Evolutionary conservation across 257 asterid species (phyloP).

Genomic region (Pogostemon cablin): DNA sequence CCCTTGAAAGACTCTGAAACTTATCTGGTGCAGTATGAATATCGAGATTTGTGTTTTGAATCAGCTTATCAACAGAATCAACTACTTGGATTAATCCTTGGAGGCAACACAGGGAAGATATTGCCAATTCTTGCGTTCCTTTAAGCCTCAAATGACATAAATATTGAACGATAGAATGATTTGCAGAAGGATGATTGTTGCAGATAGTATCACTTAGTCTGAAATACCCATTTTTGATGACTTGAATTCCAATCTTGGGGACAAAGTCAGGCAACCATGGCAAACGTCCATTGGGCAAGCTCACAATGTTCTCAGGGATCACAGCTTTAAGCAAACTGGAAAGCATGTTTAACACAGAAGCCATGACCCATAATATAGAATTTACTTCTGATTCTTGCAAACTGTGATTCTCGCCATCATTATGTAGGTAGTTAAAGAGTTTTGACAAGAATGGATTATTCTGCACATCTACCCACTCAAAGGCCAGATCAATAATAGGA

Average conservation of each 20-base stretch:
- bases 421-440: conserved; percentile 39
- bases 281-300: conserved; percentile 42
- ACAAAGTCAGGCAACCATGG: conserved; percentile 94
- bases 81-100: conserved; percentile 72
- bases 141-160: conserved; percentile 57
- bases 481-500: conserved; percentile 66
- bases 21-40: conserved; percentile 41
- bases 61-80: conserved; percentile 65
- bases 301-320: conserved; percentile 50
- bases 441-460: conserved; percentile 45
- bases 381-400: conserved; percentile 47
- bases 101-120: conserved; percentile 79
- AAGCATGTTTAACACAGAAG: conserved; percentile 76
- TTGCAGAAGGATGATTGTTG: conserved; percentile 33
- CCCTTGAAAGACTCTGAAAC: conserved; percentile 37
- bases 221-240: conserved; percentile 58
- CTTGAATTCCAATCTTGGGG: conserved; percentile 68
- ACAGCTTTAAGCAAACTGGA: conserved; percentile 71
- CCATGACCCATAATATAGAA: conserved; percentile 69
- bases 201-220: conserved; percentile 30
- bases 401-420: conserved; percentile 32
- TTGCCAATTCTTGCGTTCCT: conserved; percentile 52
- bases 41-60: conserved; percentile 58
- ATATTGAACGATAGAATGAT: conserved; percentile 53
- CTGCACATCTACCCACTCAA: conserved; percentile 66